Percentiles rank a stretch among this genome's conserved stretches.
phyloP scores from a whole-genome alignment of 2,329 filamentous ascomycete genomes.

The Gremmenia infestans region DNA sequence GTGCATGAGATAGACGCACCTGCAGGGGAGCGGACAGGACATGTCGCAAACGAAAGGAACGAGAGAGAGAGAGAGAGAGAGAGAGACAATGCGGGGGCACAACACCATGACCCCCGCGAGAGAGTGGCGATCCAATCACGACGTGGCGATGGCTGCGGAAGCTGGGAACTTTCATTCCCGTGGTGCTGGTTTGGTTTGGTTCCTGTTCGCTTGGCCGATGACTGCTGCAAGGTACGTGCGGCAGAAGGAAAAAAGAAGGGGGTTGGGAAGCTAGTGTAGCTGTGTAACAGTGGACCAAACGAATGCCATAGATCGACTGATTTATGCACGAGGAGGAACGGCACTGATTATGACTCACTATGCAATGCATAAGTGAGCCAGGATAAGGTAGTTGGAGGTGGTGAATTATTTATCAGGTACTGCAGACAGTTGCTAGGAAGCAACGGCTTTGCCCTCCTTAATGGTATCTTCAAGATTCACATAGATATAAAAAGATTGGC shows the following conservation, averaged over 20 bases:
- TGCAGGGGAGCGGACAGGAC: neutral
- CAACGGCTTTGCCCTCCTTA: conserved; percentile 1
- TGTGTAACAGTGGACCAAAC: conserved; percentile 4
- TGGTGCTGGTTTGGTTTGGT: neutral
- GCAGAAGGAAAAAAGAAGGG: neutral
- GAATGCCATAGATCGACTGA: conserved; percentile 6
- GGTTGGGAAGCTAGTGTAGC: conserved; percentile 3
- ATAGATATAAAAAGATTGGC: neutral
- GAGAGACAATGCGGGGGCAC: neutral
- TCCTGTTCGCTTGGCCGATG: neutral
- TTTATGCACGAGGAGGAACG: conserved; percentile 10
- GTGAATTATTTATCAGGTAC: conserved; percentile 1
- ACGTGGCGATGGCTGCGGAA: neutral
- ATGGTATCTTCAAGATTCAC: neutral
- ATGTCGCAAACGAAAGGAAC: neutral
- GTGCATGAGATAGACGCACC: conserved; percentile 12
- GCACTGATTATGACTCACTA: conserved; percentile 12
- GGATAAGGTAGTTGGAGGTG: neutral
- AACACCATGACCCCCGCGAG: neutral
- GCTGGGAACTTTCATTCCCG: neutral
- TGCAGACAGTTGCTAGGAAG: conserved; percentile 5
- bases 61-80: no score
- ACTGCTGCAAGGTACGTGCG: conserved; percentile 9
- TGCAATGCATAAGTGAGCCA: no score
- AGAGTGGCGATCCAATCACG: neutral